Evolutionary conservation across 1,284 basidiomycete species (phyloP).

Genomic region (Chondrostereum purpureum): DNA sequence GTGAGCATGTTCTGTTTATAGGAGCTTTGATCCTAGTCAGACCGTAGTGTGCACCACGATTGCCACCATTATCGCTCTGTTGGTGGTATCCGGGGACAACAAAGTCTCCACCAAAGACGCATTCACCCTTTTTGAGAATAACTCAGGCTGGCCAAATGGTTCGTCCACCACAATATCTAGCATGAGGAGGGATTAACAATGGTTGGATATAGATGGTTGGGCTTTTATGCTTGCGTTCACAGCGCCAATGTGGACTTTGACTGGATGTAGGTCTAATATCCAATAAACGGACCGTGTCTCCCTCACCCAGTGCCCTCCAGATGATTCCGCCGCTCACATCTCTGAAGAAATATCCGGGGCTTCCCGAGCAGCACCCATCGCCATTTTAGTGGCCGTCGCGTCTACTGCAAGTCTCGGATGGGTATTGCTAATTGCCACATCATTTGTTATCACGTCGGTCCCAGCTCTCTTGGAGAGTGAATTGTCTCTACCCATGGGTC

Average conservation of each 20-base stretch:
- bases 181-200: slow-evolving; percentile 3
- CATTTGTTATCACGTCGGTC: slow-evolving; percentile 56
- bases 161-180: slow-evolving; percentile 16
- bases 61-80: slow-evolving; percentile 51
- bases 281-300: background rate
- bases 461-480: slow-evolving; percentile 39
- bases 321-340: slow-evolving; percentile 75
- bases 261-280: slow-evolving; percentile 43
- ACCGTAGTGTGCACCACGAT: slow-evolving; percentile 50
- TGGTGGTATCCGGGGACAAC: slow-evolving; percentile 47
- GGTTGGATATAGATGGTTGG: slow-evolving; percentile 48
- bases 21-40: slow-evolving; percentile 12
- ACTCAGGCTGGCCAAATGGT: slow-evolving; percentile 62
- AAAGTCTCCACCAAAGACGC: slow-evolving; percentile 62
- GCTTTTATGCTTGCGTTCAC: slow-evolving; percentile 69
- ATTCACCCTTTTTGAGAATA: slow-evolving; percentile 65
- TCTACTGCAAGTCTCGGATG: slow-evolving; percentile 57
- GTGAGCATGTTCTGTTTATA: slow-evolving; percentile 14
- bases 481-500: slow-evolving; percentile 65
- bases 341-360: slow-evolving; percentile 69
- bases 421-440: slow-evolving; percentile 56
- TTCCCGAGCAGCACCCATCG: slow-evolving; percentile 63
- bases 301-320: slow-evolving; percentile 24
- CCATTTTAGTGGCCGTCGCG: slow-evolving; percentile 64
- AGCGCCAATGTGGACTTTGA: slow-evolving; percentile 72